These are phyloP conservation scores for Russula sp. DNA, from an alignment of 768 basidiomycete species.

Conservation along the genomic window DNA sequence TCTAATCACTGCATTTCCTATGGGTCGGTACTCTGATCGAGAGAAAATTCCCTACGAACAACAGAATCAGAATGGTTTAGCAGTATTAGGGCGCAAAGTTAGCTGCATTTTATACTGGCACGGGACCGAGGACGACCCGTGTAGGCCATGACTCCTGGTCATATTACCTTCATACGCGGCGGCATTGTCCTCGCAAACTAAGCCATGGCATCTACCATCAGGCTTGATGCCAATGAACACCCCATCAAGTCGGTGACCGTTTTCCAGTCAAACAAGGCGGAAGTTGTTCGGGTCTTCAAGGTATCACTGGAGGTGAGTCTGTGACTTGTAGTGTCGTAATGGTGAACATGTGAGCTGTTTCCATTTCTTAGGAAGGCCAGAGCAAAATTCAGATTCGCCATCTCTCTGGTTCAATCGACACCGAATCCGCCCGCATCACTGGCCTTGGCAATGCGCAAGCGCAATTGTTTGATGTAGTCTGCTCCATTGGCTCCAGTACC, in stretches of 20 bases:
- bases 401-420: constrained; percentile 46
- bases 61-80: too few relatives aligned
- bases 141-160: background rate
- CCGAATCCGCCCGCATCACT: constrained; percentile 46
- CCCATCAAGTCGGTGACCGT: constrained; percentile 50
- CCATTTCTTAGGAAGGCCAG: constrained; percentile 37
- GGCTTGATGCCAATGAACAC: constrained; percentile 28
- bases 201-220: constrained; percentile 7
- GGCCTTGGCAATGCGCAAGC: constrained; percentile 42
- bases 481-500: constrained; percentile 30
- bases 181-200: background rate
- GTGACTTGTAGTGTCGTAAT: background rate
- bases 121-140: background rate
- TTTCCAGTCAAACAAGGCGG: constrained; percentile 49
- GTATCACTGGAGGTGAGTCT: constrained; percentile 43
- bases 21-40: too few relatives aligned
- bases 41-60: too few relatives aligned
- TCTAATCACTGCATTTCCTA: too few relatives aligned
- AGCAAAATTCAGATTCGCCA: constrained; percentile 44
- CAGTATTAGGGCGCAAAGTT: background rate
- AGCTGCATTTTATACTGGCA: background rate
- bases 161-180: too few relatives aligned
- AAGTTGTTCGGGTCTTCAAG: constrained; percentile 45
- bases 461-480: constrained; percentile 50
- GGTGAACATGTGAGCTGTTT: background rate